These are phyloP conservation scores for Betula pendula DNA, from an alignment of 306 rosid species.

Conservation along the genomic window DNA sequence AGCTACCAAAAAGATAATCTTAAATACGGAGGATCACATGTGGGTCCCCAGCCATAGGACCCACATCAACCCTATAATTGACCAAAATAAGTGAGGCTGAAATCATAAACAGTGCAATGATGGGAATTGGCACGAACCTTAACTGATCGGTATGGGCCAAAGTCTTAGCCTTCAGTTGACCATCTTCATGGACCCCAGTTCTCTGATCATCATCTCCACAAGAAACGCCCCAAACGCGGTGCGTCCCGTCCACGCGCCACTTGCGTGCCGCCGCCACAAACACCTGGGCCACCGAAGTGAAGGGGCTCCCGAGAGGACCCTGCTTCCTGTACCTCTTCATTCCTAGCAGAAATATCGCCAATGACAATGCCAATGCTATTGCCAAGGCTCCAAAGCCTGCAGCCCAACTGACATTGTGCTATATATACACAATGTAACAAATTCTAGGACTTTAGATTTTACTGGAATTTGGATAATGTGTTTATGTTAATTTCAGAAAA, in stretches of 20 bases:
- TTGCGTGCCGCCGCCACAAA: slow-evolving; percentile 28
- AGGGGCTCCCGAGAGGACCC: slow-evolving; percentile 31
- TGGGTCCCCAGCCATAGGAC: too few species aligned
- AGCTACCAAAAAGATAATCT: too few species aligned
- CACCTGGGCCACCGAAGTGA: slow-evolving; percentile 21
- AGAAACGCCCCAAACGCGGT: neutral
- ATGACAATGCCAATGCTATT: slow-evolving; percentile 1
- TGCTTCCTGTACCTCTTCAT: slow-evolving; percentile 16
- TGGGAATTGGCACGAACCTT: neutral
- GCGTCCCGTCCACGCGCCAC: slow-evolving; percentile 26
- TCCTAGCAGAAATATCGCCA: slow-evolving; percentile 24
- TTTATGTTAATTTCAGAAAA: too few species aligned
- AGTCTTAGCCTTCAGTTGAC: neutral
- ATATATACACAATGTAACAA: too few species aligned
- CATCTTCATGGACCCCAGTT: neutral
- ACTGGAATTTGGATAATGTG: too few species aligned
- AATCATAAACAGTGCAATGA: too few species aligned
- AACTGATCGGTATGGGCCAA: neutral
- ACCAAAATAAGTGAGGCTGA: too few species aligned
- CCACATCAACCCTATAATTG: too few species aligned
- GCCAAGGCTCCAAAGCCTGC: slow-evolving; percentile 22
- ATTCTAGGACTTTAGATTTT: too few species aligned
- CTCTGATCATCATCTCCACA: slow-evolving; percentile 1
- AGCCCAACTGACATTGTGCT: slow-evolving; percentile 37
- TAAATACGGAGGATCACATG: too few species aligned